Evolutionary conservation across 2,329 filamentous ascomycete genomes (phyloP).

Genomic region (Fusarium sambucinum): DNA sequence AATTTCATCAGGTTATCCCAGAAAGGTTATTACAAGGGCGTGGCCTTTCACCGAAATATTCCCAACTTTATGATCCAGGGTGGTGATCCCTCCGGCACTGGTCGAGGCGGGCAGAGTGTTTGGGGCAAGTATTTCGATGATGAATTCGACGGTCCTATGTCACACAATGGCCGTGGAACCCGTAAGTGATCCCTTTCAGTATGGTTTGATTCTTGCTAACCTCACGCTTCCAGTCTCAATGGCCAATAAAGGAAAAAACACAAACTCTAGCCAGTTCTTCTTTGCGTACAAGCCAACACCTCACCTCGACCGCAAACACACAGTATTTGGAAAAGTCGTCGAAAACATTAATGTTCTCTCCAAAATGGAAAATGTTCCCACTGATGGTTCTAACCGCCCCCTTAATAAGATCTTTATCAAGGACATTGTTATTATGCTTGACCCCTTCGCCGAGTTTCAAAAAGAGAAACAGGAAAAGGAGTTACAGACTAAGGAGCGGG

Average conservation of each 20-base stretch:
- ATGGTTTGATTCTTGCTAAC: not conserved
- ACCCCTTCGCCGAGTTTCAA: slow-evolving; percentile 95
- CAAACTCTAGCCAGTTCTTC: slow-evolving; percentile 95
- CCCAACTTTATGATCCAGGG: slow-evolving; percentile 98
- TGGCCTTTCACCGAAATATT: slow-evolving; percentile 93
- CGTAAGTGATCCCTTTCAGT: slow-evolving; percentile 42
- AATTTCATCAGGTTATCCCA: slow-evolving; percentile 92
- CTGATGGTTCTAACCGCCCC: slow-evolving; percentile 81
- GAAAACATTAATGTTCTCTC: slow-evolving; percentile 79
- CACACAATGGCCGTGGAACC: slow-evolving; percentile 84
- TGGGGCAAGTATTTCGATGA: slow-evolving; percentile 97
- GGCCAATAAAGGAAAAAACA: slow-evolving; percentile 99
- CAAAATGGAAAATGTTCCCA: slow-evolving; percentile 81
- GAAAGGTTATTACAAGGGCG: slow-evolving; percentile 87
- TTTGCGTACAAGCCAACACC: slow-evolving; percentile 86
- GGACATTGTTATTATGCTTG: slow-evolving; percentile 87
- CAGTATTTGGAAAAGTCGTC: slow-evolving; percentile 91
- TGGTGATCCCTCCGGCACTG: slow-evolving; percentile 92
- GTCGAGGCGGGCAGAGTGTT: slow-evolving; percentile 87
- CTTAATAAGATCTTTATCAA: slow-evolving; percentile 82
- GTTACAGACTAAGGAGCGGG: slow-evolving; percentile 66
- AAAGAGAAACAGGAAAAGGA: slow-evolving; percentile 77
- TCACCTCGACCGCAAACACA: slow-evolving; percentile 95
- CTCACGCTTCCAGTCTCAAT: slow-evolving; percentile 69
- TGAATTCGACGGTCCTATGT: slow-evolving; percentile 89